Percentiles rank a stretch among this genome's conserved stretches.
phyloP scores from a whole-genome alignment of 2,329 filamentous ascomycete species.

The Cadophora malorum region DNA sequence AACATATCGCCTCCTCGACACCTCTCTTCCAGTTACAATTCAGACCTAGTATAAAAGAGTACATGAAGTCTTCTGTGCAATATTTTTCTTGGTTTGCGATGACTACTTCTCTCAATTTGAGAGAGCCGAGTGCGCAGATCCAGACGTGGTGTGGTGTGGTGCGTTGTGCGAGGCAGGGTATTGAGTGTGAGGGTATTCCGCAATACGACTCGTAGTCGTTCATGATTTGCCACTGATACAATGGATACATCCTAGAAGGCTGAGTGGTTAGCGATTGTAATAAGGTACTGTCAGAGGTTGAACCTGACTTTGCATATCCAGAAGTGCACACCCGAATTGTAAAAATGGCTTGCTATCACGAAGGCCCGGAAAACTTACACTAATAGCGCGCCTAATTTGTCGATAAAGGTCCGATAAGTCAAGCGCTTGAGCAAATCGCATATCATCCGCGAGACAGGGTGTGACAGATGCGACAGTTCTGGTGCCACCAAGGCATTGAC shows the following conservation, averaged over 20 bases:
- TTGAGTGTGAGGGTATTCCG: not conserved
- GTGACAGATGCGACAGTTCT: not conserved
- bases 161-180: conserved; percentile 5
- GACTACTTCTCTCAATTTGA: not conserved
- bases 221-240: conserved; percentile 21
- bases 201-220: conserved; percentile 7
- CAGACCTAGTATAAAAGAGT: not conserved
- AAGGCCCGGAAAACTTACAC: not conserved
- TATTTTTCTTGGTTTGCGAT: conserved; percentile 15
- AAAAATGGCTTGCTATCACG: too few species aligned
- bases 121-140: conserved; percentile 9
- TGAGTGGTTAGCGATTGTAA: not conserved
- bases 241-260: conserved; percentile 10
- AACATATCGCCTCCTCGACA: not conserved
- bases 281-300: too few species aligned
- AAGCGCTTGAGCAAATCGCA: conserved; percentile 11
- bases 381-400: conserved; percentile 7
- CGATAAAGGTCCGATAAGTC: conserved; percentile 13
- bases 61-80: conserved; percentile 4
- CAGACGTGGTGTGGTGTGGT: conserved; percentile 6
- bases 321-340: too few species aligned
- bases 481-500: conserved; percentile 10
- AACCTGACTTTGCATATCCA: too few species aligned
- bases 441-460: not conserved
- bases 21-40: conserved; percentile 7